Base-by-base conservation (phyloP, 305 asterid genomes). In the Fraxinus nigra region DNA sequence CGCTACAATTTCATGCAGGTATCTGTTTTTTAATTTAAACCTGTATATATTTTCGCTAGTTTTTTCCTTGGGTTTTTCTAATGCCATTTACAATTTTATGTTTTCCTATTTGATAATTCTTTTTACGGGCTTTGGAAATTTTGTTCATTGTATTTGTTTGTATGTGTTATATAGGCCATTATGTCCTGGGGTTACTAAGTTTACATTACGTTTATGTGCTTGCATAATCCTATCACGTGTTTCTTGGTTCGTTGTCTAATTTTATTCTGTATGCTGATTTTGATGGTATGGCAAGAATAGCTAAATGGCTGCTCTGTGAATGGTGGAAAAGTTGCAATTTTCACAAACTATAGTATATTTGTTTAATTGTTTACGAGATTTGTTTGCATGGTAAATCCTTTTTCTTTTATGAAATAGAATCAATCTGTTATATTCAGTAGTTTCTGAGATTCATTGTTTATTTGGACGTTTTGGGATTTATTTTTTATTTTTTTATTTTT, bases 1-100 rank as follows among this genome's bases (percentile, higher is more conserved):
- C 95, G 99, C 78, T 96, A 96, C 90, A 96, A 94, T 89, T 95
- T 95, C 80, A 95, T 95, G 98, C 98, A 95, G 98, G 98, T 92
- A 46, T 76, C 82, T 34, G 13, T 70, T 38, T 56, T 20, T 24
- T 9, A 10, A 78, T 4, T 51, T 69, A 4, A 16, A 8, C 6
- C 32, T 65, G 75, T 30, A 56, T 82, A 48, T 14, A 48, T 48
- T 14, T 13, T 48, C 20, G 59, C n/a, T 48, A 14, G 16, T 3
- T 13, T 72, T 48, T 5, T 3, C 43, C 1, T 38, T n/a, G 18
- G 1, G 26, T 54, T 54, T 81, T 48, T 48, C 14, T 48, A 14
- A 48, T 14, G 59, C 59, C 1, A 48, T 48, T 48, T 13, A 48
- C 59, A 14, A 48, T 14, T 48, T 46, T 48, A 48, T 48, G 59